Conservation (phyloP, 495 filamentous ascomycete species). For the Trichoderma parareesei region DNA sequence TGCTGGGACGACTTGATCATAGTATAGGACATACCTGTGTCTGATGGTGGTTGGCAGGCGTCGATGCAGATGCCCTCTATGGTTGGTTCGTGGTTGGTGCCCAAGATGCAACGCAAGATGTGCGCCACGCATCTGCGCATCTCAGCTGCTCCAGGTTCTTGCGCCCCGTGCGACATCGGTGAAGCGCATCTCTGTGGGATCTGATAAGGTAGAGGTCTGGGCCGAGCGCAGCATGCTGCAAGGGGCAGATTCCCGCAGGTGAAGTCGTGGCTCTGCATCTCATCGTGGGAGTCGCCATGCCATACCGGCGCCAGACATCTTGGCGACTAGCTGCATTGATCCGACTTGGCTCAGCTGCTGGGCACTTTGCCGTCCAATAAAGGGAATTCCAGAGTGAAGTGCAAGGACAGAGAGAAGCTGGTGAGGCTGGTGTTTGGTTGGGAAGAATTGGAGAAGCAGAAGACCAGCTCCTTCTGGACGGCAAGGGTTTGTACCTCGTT, state of each 20-base stretch:
- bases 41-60: too few relatives aligned
- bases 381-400: background rate
- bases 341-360: background rate
- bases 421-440: background rate
- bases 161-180: background rate
- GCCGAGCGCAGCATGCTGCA: background rate
- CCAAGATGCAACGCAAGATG: conserved; percentile 7
- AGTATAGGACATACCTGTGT: background rate
- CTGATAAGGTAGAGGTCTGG: background rate
- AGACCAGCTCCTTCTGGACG: background rate
- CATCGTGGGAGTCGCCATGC: background rate
- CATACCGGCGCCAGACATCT: background rate
- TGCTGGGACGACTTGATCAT: background rate
- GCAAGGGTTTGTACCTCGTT: background rate
- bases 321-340: background rate
- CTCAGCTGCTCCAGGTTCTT: conserved; percentile 7
- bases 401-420: background rate
- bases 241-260: background rate
- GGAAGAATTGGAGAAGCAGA: background rate
- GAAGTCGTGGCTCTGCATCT: background rate
- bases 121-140: background rate
- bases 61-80: background rate
- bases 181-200: background rate
- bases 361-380: background rate
- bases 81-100: background rate